Base-by-base conservation (phyloP, 1,284 basidiomycete genomes). In the Bjerkandera adusta region DNA sequence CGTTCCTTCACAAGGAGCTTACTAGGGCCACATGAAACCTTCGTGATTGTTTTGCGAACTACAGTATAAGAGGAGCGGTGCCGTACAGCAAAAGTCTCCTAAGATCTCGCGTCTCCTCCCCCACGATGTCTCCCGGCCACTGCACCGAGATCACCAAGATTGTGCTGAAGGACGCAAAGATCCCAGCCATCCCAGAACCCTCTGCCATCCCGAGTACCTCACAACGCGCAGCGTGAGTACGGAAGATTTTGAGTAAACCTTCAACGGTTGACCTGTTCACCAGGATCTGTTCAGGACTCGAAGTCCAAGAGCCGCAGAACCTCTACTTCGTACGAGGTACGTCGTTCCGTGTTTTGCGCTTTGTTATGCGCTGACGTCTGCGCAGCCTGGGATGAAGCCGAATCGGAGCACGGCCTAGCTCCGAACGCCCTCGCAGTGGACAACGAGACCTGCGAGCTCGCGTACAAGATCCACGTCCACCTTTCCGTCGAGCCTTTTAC, bases 71-170 rank as follows among this genome's bases (percentile, higher is more conserved):
- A n/a, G n/a, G n/a, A n/a, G n/a, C n/a, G n/a, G n/a, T n/a, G n/a
- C n/a, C n/a, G n/a, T n/a, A n/a, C n/a, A n/a, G n/a, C n/a, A n/a
- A n/a, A n/a, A n/a, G n/a, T n/a, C n/a, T n/a, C n/a, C n/a, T n/a
- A n/a, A n/a, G n/a, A n/a, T 18, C 39, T 29, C 13, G n/a, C 10
- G 18, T 18, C 34, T n/a, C 30, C 16, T 10, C 15, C 8, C 6
- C 20, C 16, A 35, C 18, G n/a, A 44, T 44, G 48, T 35, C 35
- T n/a, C 21, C 43, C 35, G 35, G 45, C 25, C 37, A 45, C 35
- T 50, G 44, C 34, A 22, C 37, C 3, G 48, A 45, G 29, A 42
- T 50, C 44, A 45, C 44, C 30, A 50, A 50, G 44, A 43, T 46
- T 22, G 48, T 43, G 12, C 26, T 46, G 18, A 34, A 36, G 21